Percentiles rank a stretch among this genome's conserved stretches.
phyloP scores from a whole-genome alignment of 2,329 filamentous ascomycete genomes.

The Fusarium miscanthi region DNA sequence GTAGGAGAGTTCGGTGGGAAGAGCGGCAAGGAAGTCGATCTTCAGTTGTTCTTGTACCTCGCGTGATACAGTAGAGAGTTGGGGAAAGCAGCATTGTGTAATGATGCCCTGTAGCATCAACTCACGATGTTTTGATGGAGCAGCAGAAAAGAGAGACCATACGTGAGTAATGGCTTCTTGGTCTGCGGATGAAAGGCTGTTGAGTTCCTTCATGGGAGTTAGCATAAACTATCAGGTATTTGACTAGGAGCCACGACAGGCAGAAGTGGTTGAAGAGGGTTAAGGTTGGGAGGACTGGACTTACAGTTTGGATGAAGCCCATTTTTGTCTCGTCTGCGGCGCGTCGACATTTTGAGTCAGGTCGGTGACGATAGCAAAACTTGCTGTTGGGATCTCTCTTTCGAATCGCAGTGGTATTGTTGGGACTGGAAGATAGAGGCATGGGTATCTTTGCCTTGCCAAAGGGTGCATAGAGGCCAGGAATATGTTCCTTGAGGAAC shows the following conservation, averaged over 20 bases:
- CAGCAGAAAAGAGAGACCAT: slow-evolving; percentile 97
- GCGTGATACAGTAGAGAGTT: slow-evolving; percentile 91
- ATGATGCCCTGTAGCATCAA: slow-evolving; percentile 97
- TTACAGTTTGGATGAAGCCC: slow-evolving; percentile 89
- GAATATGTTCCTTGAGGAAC: slow-evolving; percentile 91
- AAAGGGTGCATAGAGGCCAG: slow-evolving; percentile 84
- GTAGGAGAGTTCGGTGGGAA: slow-evolving; percentile 91
- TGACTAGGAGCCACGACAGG: neutral
- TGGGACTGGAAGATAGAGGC: slow-evolving; percentile 23
- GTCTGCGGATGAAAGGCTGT: slow-evolving; percentile 82
- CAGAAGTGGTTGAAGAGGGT: neutral
- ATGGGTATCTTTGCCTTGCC: slow-evolving; percentile 63
- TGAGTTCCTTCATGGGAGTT: slow-evolving; percentile 71
- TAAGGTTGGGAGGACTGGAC: slow-evolving; percentile 42
- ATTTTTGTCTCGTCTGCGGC: slow-evolving; percentile 96
- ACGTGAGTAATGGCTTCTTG: slow-evolving; percentile 97
- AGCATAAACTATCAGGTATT: neutral
- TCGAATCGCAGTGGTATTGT: slow-evolving; percentile 44
- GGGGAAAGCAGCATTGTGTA: slow-evolving; percentile 96
- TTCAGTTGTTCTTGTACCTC: slow-evolving; percentile 95
- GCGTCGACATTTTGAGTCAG: slow-evolving; percentile 91
- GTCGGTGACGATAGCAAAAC: slow-evolving; percentile 94
- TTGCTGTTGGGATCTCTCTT: slow-evolving; percentile 78
- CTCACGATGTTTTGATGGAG: slow-evolving; percentile 91
- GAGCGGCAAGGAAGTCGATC: slow-evolving; percentile 92